phyloP scores from a whole-genome alignment of 345 rosid genomes.

The Salix exigua region DNA sequence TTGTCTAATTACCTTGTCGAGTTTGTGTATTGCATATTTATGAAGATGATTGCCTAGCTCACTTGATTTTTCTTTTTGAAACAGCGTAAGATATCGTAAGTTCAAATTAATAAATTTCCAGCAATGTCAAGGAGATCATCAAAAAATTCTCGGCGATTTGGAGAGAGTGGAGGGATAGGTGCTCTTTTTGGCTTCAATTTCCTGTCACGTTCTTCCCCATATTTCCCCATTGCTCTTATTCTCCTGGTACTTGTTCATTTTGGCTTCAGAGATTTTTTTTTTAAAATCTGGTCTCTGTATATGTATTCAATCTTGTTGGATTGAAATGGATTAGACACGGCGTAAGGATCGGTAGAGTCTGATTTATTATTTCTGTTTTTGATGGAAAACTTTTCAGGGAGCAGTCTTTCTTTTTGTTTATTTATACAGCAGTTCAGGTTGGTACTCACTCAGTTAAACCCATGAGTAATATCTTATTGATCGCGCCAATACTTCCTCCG shows the following conservation, averaged over 20 bases:
- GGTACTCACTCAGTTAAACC: neutral
- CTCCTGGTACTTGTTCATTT: constrained; percentile 21
- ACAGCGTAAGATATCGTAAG: neutral
- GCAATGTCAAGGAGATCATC: constrained; percentile 37
- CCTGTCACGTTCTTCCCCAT: constrained; percentile 33
- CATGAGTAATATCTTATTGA: neutral
- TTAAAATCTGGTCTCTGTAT: neutral
- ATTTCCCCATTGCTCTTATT: constrained; percentile 24
- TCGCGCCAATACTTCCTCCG: neutral
- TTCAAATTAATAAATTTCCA: neutral
- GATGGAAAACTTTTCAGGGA: constrained; percentile 23
- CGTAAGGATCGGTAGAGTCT: neutral
- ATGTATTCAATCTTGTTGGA: neutral
- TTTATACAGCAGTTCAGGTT: constrained; percentile 39
- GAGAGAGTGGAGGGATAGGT: constrained; percentile 20
- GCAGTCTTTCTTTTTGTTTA: constrained; percentile 28
- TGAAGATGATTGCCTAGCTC: neutral
- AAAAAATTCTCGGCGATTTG: constrained; percentile 29
- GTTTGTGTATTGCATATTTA: neutral
- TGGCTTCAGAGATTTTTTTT: neutral
- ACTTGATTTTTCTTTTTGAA: neutral
- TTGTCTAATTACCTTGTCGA: neutral
- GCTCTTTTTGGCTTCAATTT: constrained; percentile 13
- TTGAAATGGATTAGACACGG: neutral
- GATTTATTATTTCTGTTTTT: neutral